A percentile compares a stretch with the other conserved stretches of the same genome.
These are phyloP conservation scores for Xylaria sp. DNA, from an alignment of 2,329 filamentous ascomycete species.

Conservation along the genomic window DNA sequence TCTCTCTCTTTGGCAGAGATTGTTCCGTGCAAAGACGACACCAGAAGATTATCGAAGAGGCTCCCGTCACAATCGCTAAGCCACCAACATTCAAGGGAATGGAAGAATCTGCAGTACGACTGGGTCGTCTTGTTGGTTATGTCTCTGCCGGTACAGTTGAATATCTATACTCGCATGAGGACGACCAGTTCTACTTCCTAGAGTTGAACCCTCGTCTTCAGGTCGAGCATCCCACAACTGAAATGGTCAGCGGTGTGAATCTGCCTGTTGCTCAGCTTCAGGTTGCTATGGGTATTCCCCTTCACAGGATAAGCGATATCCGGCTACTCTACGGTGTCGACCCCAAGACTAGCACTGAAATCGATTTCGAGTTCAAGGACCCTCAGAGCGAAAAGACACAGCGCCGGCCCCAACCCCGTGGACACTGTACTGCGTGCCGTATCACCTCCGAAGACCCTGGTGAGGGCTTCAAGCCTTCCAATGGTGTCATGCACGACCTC, in stretches of 20 bases:
- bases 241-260: slow-evolving; percentile 99
- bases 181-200: slow-evolving; percentile 99
- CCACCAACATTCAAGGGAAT: slow-evolving; percentile 88
- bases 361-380: slow-evolving; percentile 95
- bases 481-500: slow-evolving; percentile 97
- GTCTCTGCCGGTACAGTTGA: slow-evolving; percentile 98
- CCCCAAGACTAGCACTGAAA: slow-evolving; percentile 81
- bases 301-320: slow-evolving; percentile 96
- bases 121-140: slow-evolving; percentile 94
- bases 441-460: slow-evolving; percentile 99
- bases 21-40: slow-evolving; percentile 98
- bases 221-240: slow-evolving; percentile 98
- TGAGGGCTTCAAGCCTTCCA: slow-evolving; percentile 99
- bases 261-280: slow-evolving; percentile 96
- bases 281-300: slow-evolving; percentile 96
- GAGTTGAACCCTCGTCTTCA: slow-evolving; percentile 98
- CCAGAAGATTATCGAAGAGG: slow-evolving; percentile 99
- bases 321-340: slow-evolving; percentile 95
- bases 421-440: slow-evolving; percentile 96
- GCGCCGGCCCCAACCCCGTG: slow-evolving; percentile 89
- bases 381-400: slow-evolving; percentile 83
- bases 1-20: slow-evolving; percentile 97
- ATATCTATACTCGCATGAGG: slow-evolving; percentile 96
- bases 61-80: slow-evolving; percentile 95
- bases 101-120: slow-evolving; percentile 94